Base-by-base conservation (phyloP, 2,329 filamentous ascomycete species). In the Pseudogymnoascus sp. region DNA sequence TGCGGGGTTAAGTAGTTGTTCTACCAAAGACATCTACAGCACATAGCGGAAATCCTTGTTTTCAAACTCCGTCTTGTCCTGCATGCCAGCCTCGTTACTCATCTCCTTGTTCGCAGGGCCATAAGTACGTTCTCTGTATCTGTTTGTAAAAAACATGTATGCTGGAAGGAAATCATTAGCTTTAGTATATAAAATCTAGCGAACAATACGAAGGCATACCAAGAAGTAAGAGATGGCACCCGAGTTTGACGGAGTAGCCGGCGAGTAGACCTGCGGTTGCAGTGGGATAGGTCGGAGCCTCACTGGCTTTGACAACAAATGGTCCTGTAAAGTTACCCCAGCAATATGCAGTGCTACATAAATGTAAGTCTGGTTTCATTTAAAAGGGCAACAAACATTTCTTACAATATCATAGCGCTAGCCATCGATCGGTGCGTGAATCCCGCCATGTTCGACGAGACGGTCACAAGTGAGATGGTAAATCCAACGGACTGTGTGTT, bases 11-110 rank as follows among this genome's bases (percentile, higher is more conserved):
- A 3, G 6, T 10, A 40, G 3, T 4, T 40, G 8, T 40, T 40
- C 37, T 40, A 40, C 37, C 14, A 16, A 21, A 42, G 8, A 5
- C 40, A 42, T 11, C 26, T 64, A 73, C 5, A 74, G 64, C 6
- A 78, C 76, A 66, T 78, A 78, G 47, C 76, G 67, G 62, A 79
- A 79, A 29, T 77, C 71, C 65, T 74, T 77, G 63, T 78, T 79
- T 64, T 77, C 72, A 64, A 77, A 77, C 66, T 77, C 74, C 0
- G 76, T 78, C 38, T 71, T 63, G 62, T 78, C 76, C 61, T 71
- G 70, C 75, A 78, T 79, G 0, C 76, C 76, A 2, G 72, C 72
- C 59, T 78, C 75, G 19, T 76, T 68, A 70, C 72, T 71, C 38
- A 66, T 56, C 60, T 70, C 66, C 68, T 75, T 75, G 63, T 76